Conservation (phyloP, 345 rosid species). For the Leavenworthia alabamica region DNA sequence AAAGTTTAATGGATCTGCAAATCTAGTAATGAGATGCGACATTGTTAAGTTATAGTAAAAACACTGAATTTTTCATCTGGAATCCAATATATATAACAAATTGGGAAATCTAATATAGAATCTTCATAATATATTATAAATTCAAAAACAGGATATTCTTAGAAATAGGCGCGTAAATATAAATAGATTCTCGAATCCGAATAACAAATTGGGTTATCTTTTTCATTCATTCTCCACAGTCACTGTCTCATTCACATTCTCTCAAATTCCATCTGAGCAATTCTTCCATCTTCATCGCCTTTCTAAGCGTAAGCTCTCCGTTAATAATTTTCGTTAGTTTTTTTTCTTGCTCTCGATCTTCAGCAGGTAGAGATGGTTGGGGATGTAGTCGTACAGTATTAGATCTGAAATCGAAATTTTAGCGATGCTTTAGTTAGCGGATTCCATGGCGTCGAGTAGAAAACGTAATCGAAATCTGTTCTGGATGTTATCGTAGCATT, state of each 20-base stretch:
- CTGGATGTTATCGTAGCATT: background rate
- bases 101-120: no score
- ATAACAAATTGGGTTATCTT: background rate
- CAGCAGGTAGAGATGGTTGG: background rate
- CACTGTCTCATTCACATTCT: background rate
- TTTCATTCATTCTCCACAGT: background rate
- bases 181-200: background rate
- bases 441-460: background rate
- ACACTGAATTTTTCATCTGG: no score
- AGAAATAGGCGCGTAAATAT: background rate
- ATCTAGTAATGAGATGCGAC: background rate
- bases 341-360: background rate
- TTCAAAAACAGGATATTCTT: background rate
- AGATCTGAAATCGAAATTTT: background rate
- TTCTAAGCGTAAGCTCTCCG: constrained; percentile 6
- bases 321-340: background rate
- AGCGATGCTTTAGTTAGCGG: background rate
- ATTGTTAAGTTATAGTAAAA: background rate
- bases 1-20: background rate
- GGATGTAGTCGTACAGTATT: background rate
- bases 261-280: background rate
- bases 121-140: background rate
- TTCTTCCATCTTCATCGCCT: constrained; percentile 7
- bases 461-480: constrained; percentile 3
- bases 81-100: no score